A percentile compares a stretch with the other conserved stretches of the same genome.
phyloP scores from a whole-genome alignment of 192 early-diverging fungal species.

The Linnemannia elongata region DNA sequence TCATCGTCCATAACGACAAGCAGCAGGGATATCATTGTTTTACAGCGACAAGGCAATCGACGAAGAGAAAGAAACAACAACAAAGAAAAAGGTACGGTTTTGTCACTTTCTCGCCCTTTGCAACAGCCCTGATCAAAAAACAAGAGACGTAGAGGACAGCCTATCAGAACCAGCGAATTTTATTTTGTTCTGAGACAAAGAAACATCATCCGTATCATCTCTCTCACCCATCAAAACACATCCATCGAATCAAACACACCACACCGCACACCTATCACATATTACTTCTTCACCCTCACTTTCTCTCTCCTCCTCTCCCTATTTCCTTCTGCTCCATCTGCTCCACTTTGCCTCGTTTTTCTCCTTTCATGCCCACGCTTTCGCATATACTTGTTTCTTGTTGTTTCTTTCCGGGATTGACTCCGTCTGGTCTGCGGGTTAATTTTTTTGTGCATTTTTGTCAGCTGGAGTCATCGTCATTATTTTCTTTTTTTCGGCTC shows the following conservation, averaged over 20 bases:
- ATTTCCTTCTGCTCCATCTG: not conserved
- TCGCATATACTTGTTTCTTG: not conserved
- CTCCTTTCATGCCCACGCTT: not conserved
- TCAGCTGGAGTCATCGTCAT: slow-evolving; percentile 3
- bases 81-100: slow-evolving; percentile 14
- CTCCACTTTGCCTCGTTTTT: not conserved
- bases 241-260: too few relatives aligned
- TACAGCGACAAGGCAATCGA: not conserved
- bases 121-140: not conserved
- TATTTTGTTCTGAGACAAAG: slow-evolving; percentile 10
- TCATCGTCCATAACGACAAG: not conserved
- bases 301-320: too few relatives aligned
- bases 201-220: not conserved
- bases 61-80: not conserved
- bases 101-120: not conserved
- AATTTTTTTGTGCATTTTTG: not conserved
- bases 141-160: not conserved
- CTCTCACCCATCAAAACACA: not conserved
- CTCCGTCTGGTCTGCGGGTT: not conserved
- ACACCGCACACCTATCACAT: too few relatives aligned
- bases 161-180: not conserved
- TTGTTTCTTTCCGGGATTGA: not conserved
- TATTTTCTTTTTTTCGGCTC: not conserved
- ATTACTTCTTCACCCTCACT: too few relatives aligned
- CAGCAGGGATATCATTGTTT: not conserved